Base-by-base conservation (phyloP, 139 green algal genomes). In the Pleodorina starrii region DNA sequence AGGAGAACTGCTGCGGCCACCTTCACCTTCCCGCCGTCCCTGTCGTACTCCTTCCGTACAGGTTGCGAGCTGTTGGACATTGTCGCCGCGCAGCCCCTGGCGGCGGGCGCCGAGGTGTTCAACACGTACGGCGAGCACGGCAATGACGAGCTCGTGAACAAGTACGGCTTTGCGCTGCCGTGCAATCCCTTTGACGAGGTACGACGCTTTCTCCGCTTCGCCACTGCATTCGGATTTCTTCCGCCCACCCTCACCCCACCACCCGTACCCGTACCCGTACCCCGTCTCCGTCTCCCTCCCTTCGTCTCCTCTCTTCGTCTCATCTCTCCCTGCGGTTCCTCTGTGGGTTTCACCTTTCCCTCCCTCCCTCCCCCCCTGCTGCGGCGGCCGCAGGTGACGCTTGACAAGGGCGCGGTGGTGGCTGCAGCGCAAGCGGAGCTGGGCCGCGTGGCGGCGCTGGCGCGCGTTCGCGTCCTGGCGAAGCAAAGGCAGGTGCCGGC, bases 31-130 rank as follows among this genome's bases (percentile, higher is more conserved):
- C 51, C 51, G 14, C 51, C 51, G 51, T 27, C 51, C 51, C 14
- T 17, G 14, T 60, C 51, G 14, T 17, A 14, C 17, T 14, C 51
- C 51, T 46, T 25, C 29, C 5, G 23, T 27, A n/a, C 74, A 92
- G 88, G 84, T 25, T 88, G 89, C 23, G 91, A 92, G 32, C n/a
- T 87, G 27, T 57, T 97, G 85, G 91, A 96, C 79, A 96, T 97
- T 63, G 84, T 97, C 38, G 95, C 96, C 5, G 94, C 94, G 0
- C 94, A 93, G 0, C 74, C 84, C 0, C 46, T 97, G 10, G 72
- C 90, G 1, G 44, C 43, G 0, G 93, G 93, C 2, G 14, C 57
- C 0, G 95, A 98, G 89, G 89, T 92, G 48, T 86, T 87, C 88
- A 92, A 91, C 90, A 92, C 89, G 63, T 93, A 93, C 50, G 92